Percentiles rank a stretch among this genome's conserved stretches.
Conservation (phyloP, 768 basidiomycete species). For the Leccinum sublutescens region DNA sequence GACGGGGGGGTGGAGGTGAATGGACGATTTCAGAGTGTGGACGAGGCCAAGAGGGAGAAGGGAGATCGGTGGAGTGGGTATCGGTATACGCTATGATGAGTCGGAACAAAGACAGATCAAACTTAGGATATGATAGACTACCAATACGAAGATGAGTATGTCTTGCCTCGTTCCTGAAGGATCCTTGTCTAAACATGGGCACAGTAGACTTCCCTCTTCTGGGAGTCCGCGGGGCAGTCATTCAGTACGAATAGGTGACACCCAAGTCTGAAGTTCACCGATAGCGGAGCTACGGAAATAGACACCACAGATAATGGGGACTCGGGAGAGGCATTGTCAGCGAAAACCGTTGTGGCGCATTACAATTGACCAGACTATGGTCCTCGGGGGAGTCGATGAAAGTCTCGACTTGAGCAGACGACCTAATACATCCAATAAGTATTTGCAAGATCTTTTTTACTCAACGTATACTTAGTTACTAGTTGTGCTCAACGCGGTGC, state of each 20-base stretch:
- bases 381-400: neutral
- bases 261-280: neutral
- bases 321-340: too few species aligned
- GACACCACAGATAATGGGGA: neutral
- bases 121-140: neutral
- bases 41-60: constrained; percentile 65
- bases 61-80: constrained; percentile 79
- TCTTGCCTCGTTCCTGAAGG: neutral
- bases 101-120: neutral
- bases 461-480: too few species aligned
- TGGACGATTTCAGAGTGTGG: constrained; percentile 55
- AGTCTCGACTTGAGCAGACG: neutral
- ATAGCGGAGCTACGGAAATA: neutral
- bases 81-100: constrained; percentile 55
- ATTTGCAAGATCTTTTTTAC: too few species aligned
- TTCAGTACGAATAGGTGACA: neutral
- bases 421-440: neutral
- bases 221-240: neutral
- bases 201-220: neutral
- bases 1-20: constrained; percentile 45
- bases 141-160: neutral
- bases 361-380: neutral
- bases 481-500: too few species aligned
- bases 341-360: neutral
- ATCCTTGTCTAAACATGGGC: neutral